Evolutionary conservation across 768 basidiomycete genomes (phyloP).

Genomic region (Suillus alpinus): DNA sequence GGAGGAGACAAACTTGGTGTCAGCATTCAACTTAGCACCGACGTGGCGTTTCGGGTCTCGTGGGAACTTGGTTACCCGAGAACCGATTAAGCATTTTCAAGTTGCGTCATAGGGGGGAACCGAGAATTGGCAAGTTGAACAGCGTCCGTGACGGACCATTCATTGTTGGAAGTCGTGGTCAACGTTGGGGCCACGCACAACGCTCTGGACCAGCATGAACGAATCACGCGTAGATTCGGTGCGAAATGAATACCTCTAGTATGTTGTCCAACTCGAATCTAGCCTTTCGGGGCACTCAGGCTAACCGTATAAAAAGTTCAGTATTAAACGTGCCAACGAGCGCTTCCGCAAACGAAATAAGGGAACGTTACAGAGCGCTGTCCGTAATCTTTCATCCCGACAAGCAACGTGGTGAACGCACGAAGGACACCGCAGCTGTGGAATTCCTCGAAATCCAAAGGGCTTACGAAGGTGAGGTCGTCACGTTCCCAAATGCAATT

Average conservation of each 20-base stretch:
- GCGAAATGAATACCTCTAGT: constrained; percentile 28
- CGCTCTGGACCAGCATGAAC: background rate
- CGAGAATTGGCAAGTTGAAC: background rate
- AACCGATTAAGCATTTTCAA: background rate
- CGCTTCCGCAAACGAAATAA: constrained; percentile 66
- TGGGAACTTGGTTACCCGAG: background rate
- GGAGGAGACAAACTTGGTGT: background rate
- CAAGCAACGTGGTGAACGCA: constrained; percentile 61
- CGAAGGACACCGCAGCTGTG: constrained; percentile 57
- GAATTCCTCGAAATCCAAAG: constrained; percentile 77
- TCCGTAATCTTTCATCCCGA: constrained; percentile 86
- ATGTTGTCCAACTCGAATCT: constrained; percentile 8
- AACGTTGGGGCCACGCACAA: background rate
- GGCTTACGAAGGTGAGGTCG: constrained; percentile 71
- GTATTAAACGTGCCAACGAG: constrained; percentile 68
- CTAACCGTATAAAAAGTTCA: constrained; percentile 38
- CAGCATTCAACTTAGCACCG: background rate
- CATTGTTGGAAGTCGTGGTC: background rate
- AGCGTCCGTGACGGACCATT: too few relatives aligned
- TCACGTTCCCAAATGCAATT: background rate
- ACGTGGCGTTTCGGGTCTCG: background rate
- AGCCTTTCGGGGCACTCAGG: background rate
- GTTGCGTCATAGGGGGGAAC: background rate
- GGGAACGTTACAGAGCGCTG: constrained; percentile 67
- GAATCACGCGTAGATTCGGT: background rate